Conservation (phyloP, 139 green algal species). For the Nannochloris sp. region DNA sequence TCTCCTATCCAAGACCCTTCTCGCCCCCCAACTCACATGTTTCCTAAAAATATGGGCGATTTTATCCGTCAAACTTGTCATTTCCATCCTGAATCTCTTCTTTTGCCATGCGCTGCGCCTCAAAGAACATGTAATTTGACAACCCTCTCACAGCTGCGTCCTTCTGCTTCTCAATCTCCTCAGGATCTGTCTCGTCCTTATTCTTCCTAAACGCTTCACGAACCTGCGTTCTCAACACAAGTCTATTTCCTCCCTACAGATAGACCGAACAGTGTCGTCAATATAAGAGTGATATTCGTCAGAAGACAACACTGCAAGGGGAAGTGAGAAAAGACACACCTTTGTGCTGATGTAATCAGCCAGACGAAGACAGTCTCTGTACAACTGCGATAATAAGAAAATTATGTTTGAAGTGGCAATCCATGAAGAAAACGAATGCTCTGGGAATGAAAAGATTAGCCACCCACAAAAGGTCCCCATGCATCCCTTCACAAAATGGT, state of each 20-base stretch:
- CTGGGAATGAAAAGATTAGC: no score
- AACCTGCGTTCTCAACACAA: constrained; percentile 29
- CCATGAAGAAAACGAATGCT: not conserved
- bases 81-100: constrained; percentile 26
- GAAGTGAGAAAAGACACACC: constrained; percentile 9
- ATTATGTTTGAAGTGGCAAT: not conserved
- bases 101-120: constrained; percentile 52
- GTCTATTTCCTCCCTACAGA: constrained; percentile 29
- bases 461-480: no score
- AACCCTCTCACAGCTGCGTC: constrained; percentile 40
- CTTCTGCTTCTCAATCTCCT: constrained; percentile 47
- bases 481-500: not conserved
- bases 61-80: constrained; percentile 36
- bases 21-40: not conserved
- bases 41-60: not conserved
- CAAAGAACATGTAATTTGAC: constrained; percentile 59
- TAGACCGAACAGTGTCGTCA: not conserved
- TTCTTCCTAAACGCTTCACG: constrained; percentile 37
- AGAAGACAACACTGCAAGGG: not conserved
- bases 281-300: no score
- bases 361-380: constrained; percentile 44
- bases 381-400: constrained; percentile 23
- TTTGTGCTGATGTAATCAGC: constrained; percentile 48
- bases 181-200: constrained; percentile 37
- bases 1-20: not conserved